Evolutionary conservation across 805 yeast genomes (phyloP).

Genomic region (Starmerella kuoi): DNA sequence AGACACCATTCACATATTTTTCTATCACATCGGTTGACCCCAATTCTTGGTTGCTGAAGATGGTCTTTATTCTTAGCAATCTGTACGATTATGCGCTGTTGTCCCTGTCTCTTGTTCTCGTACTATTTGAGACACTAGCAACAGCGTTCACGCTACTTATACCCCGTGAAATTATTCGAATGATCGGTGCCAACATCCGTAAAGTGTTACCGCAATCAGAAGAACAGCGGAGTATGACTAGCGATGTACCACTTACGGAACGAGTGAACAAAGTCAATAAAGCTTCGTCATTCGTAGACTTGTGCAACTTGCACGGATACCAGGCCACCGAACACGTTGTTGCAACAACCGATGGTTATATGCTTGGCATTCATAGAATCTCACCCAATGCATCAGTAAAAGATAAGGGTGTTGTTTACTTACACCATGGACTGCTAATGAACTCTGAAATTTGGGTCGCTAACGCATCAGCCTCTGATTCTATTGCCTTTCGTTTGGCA

Average conservation of each 20-base stretch:
- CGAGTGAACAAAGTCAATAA: slow-evolving; percentile 11
- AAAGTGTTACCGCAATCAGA: slow-evolving; percentile 12
- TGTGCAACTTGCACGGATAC: slow-evolving; percentile 60
- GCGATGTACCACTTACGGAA: slow-evolving; percentile 5
- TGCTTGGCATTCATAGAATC: slow-evolving; percentile 63
- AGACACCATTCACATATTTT: too few relatives aligned
- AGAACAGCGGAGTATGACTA: slow-evolving; percentile 11
- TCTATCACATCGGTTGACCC: too few relatives aligned
- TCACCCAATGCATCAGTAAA: slow-evolving; percentile 12
- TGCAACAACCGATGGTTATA: slow-evolving; percentile 61
- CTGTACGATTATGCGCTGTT: slow-evolving; percentile 16
- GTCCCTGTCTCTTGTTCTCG: slow-evolving; percentile 17
- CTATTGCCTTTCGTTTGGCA: slow-evolving; percentile 64
- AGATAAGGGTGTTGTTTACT: slow-evolving; percentile 44
- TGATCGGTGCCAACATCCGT: slow-evolving; percentile 11
- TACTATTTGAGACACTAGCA: slow-evolving; percentile 19
- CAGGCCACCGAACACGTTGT: slow-evolving; percentile 65
- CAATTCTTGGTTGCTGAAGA: too few relatives aligned
- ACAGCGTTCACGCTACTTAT: slow-evolving; percentile 20
- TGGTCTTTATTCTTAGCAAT: too few relatives aligned
- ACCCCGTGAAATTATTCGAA: slow-evolving; percentile 17
- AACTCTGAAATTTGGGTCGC: slow-evolving; percentile 73
- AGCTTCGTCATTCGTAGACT: slow-evolving; percentile 39
- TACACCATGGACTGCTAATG: slow-evolving; percentile 89
- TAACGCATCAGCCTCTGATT: slow-evolving; percentile 35